Evolutionary conservation across 106 monocot genomes (phyloP), one percentile per base, ranked within the genome.

Genomic region (Dendrobium chrysotoxum): DNA sequence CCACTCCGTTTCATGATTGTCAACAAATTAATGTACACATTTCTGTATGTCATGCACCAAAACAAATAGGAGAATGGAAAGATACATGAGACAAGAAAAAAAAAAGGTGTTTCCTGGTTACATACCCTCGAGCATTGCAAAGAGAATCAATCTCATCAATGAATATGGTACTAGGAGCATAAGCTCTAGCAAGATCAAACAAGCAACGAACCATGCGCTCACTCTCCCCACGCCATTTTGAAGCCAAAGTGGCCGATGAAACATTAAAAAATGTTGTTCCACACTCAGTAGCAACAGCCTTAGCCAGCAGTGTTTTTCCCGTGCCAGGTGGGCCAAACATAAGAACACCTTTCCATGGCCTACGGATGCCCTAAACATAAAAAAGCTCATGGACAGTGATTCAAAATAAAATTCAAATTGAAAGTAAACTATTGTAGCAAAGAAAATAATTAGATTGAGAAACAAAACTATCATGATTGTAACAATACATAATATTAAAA

Each of bases 251-350:
- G 73, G 98, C 98, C 47, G 98, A 98, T 76, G 98, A 98, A 58
- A 98, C 98, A 87, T 98, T 98, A 77, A 98, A 98, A 72, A 98
- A 98, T 64, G 98, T 98, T 25, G 98, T 98, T 75, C 94, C 98
- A 85, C 98, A 98, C 87, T 98, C 98, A 31, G 98, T 98, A 61
- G 98, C 98, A 40, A 98, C 98, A 75, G 98, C 98, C 80, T 98
- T 98, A 40, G 97, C 97, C 76, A 98, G 85, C 47, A 98, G 94
- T 70, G 97, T 98, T 81, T 98, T 98, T 45, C 94, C 98, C 47
- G 98, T 98, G 65, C 98, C 98, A 47, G 98, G 98, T 45, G 98
- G 98, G 23, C 98, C 98, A 86, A 98, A 98, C 98, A 98, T 98
- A 81, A 98, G 94, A 87, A 98, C 94, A 38, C 98, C 98, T 86